Evolutionary conservation across 1,284 basidiomycete genomes (phyloP), one percentile per base, ranked within the genome.

Genomic region (Schizophyllum commune): DNA sequence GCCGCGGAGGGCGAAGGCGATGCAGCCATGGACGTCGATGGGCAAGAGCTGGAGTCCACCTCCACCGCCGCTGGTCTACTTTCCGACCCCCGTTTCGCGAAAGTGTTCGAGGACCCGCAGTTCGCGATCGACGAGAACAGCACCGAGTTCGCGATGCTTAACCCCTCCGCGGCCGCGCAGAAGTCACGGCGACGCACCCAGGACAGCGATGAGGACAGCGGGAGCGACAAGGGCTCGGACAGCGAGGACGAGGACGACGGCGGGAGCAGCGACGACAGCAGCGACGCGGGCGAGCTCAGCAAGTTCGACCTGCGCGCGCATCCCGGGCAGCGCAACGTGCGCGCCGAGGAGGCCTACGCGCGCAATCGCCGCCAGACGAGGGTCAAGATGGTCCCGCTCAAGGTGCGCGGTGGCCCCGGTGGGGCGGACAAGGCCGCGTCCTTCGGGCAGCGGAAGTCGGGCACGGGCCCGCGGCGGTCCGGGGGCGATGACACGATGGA

Each of bases 101-200:
- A 89, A 60, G 80, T 99, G 56, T 99, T 97, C 76, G 88, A 92
- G 73, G 89, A 98, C 70, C 90, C 94, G n/a, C 92, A 92, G 63
- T 99, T 93, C 74, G 83, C 92, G 70, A 92, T 99, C 66, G 96
- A 99, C 73, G 89, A 95, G 75, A 82, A 76, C 53, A 92, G 81
- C 65, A 81, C 91, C 70, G 97, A 98, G 75, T 99, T 83, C 71
- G 89, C 89, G 21, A 76, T 98, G 67, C 83, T 98, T 72, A 96
- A 99, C 72, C 96, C 97, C 4, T 95, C 92, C 7, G 77, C 84
- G 5, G 81, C 82, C 34, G 85, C 84, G 5, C 82, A 81, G 66
- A 79, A 75, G 66, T 66, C 39, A 22, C 15, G 55, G 53, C 47
- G 60, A 55, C 91, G 82, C 76, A 94, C 94, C 0, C 92, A 91